A percentile compares a stretch with the other conserved stretches of the same genome.
Conservation (phyloP, 164 flowering plant genomes). For the Magnolia kwangsiensis region DNA sequence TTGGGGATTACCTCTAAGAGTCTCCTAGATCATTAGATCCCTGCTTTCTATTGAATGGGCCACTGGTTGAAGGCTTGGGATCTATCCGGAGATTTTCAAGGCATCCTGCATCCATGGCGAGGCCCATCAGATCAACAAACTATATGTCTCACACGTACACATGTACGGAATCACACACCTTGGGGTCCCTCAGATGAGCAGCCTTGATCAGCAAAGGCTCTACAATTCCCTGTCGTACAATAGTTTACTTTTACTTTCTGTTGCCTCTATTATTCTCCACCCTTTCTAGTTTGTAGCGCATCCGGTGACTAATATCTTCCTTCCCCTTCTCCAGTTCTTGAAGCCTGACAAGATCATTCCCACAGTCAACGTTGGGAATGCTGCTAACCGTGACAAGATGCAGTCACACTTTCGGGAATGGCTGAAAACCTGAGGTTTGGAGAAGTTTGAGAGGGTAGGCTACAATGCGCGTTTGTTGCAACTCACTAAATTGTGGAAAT, state of each 20-base stretch:
- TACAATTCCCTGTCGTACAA: background rate
- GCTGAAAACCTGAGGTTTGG: slow-evolving; percentile 26
- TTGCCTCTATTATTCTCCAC: no score
- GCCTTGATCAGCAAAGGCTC: no score
- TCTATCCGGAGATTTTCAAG: no score
- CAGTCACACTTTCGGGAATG: slow-evolving; percentile 56
- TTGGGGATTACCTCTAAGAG: background rate
- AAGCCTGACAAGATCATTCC: slow-evolving; percentile 73
- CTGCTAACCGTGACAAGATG: slow-evolving; percentile 64
- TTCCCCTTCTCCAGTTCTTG: slow-evolving; percentile 43
- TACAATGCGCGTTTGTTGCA: no score
- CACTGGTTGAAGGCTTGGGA: no score
- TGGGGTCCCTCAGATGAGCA: no score
- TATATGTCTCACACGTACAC: no score
- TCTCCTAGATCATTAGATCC: background rate
- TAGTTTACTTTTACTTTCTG: background rate
- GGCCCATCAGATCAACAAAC: no score
- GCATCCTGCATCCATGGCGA: no score
- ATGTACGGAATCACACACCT: no score
- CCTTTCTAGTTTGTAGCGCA: background rate
- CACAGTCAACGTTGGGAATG: slow-evolving; percentile 60
- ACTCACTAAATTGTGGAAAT: no score
- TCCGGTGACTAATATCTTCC: background rate
- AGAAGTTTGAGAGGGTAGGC: background rate
- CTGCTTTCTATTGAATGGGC: no score